Evolutionary conservation across 805 yeast species (phyloP), one percentile per base, ranked within the genome.

Genomic region (Ogataea ramenticola): DNA sequence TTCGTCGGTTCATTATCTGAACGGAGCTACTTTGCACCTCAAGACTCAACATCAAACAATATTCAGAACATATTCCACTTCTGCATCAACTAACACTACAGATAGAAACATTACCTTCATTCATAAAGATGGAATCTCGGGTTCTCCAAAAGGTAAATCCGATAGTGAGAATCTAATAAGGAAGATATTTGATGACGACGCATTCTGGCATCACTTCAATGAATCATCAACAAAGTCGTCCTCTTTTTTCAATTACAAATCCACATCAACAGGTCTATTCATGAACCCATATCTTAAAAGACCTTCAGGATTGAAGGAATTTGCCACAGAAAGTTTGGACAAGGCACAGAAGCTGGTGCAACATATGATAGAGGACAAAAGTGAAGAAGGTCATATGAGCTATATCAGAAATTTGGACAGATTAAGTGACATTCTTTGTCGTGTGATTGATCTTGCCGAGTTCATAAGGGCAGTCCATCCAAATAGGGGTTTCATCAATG

Each of bases 361-460:
- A 0, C 58, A 68, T n/a, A 77, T 91, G 67, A 64, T 78, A 15
- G 56, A 55, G 7, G 75, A 75, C 41, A 65, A 68, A 20, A 53
- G 73, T 2, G 58, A 53, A 1, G 66, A 67, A 10, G 86, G 76
- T 1, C 54, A 73, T 19, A 51, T 54, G 16, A 61, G 68, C 5
- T 86, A 78, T 43, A 75, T 91, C 43, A 58, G 77, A 36, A 78
- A 80, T 42, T 67, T 93, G 49, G 99, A 93, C 58, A 78, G 88
- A 51, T 65, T 93, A 34, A 85, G 96, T 55, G 98, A 93, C 58
- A 76, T 84, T 26, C 64, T 93, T 27, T 93, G 99, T 59, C 77
- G 96, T 45, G 97, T 88, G 6, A 90, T 93, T 35, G 99, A 93
- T 62, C 74, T 91, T 41, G 91, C 96, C 32, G 98, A 90, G 54